Evolutionary conservation across 352 stramenopile species (phyloP).

Genomic region (Detonula confervacea): DNA sequence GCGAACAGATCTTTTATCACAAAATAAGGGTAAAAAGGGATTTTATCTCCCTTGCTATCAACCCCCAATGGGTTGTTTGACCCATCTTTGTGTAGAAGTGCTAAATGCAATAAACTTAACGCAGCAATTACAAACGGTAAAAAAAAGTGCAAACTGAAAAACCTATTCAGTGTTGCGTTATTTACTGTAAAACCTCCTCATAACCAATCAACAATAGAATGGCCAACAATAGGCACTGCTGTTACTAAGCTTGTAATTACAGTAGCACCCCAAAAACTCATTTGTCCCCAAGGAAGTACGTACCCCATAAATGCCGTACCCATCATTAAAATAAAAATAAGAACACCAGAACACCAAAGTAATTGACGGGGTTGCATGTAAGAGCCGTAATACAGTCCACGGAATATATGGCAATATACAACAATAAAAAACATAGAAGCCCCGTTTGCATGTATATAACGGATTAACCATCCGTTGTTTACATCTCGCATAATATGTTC

Average conservation of each 20-base stretch:
- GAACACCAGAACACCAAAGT: slow-evolving; percentile 75
- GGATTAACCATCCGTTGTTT: slow-evolving; percentile 73
- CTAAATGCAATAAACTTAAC: slow-evolving; percentile 61
- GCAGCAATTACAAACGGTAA: slow-evolving; percentile 57
- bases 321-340: slow-evolving; percentile 84
- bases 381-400: slow-evolving; percentile 78
- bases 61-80: slow-evolving; percentile 71
- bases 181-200: slow-evolving; percentile 75
- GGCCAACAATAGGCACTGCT: slow-evolving; percentile 67
- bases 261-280: slow-evolving; percentile 77
- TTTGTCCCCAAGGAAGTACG: slow-evolving; percentile 71
- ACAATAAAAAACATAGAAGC: slow-evolving; percentile 82
- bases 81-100: slow-evolving; percentile 66
- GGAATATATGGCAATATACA: slow-evolving; percentile 78
- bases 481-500: slow-evolving; percentile 81
- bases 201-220: slow-evolving; percentile 75
- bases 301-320: slow-evolving; percentile 79
- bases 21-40: slow-evolving; percentile 75
- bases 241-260: slow-evolving; percentile 81
- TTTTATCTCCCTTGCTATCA: slow-evolving; percentile 68
- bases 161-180: slow-evolving; percentile 59
- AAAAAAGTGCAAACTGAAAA: slow-evolving; percentile 78
- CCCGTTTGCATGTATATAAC: slow-evolving; percentile 77
- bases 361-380: slow-evolving; percentile 73
- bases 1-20: slow-evolving; percentile 69